Evolutionary conservation across 106 monocot genomes (phyloP), one percentile per base, ranked within the genome.

Genomic region (Acorus calamus): DNA sequence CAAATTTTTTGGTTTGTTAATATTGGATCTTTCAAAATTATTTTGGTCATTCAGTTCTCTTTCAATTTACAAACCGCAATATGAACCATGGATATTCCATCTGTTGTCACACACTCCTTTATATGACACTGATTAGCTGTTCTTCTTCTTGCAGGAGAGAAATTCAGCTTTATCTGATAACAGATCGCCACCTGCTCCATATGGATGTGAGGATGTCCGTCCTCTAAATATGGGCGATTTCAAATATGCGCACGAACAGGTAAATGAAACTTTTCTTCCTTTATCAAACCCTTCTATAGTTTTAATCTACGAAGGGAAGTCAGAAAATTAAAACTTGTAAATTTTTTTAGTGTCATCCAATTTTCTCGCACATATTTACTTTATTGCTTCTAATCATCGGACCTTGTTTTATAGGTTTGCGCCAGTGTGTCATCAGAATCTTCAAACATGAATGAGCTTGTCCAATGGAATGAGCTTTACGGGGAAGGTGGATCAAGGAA

Each of bases 221-320:
- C 50, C 86, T 48, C 69, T 94, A 6, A 84, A 65, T 62, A 80
- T 84, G 81, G 80, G 75, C 44, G 94, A 94, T 59, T 79, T 94
- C 8, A 86, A 77, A 66, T 82, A 69, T 71, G 86, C 89, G 42
- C 94, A 94, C 78, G 89, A 89, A 8, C 86, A 94, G 89, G 94
- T 94, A 59, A 43, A 7, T 62, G 8, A 61, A 61, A 53, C 14
- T 3, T n/a, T 47, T 8, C 6, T 5, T 63, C 7, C 48, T 14
- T 51, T 6, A 52, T 42, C 7, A 65, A 8, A 7, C 42, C 48
- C 52, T 41, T 61, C n/a, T 61, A 8, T 14, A 11, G 47, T 57
- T 7, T 47, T 3, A 2, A 3, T 3, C 47, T 11, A 0, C 1
- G 28, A 28, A 28, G 1, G 28, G 28, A 28, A 28, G 28, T 28